A percentile compares a stretch with the other conserved stretches of the same genome.
phyloP scores from a whole-genome alignment of 2,329 filamentous ascomycete genomes.

The Fusarium equiseti region DNA sequence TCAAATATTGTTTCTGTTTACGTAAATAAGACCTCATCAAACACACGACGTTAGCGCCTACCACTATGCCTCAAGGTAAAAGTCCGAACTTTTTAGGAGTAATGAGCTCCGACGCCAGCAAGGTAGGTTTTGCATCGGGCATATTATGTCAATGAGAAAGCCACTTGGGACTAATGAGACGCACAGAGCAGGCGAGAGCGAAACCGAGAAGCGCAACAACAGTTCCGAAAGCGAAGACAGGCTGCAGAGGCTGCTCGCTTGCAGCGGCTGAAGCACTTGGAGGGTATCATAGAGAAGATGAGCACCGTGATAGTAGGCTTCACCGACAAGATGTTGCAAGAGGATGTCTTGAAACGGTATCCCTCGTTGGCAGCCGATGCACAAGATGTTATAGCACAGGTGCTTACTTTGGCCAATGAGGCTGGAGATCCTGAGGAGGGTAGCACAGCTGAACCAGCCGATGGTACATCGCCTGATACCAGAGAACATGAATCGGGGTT shows the following conservation, averaged over 20 bases:
- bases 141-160: not conserved
- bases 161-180: not conserved
- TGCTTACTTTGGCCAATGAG: constrained; percentile 11
- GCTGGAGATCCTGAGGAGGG: constrained; percentile 5
- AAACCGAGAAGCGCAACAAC: constrained; percentile 25
- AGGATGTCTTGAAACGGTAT: constrained; percentile 8
- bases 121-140: not conserved
- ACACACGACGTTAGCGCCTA: no score
- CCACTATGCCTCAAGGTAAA: not conserved
- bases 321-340: constrained; percentile 15
- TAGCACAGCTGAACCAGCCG: not conserved
- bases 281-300: constrained; percentile 19
- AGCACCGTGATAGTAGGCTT: constrained; percentile 14
- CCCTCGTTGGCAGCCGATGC: not conserved
- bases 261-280: constrained; percentile 9
- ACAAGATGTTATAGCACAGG: constrained; percentile 4
- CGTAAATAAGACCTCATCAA: not conserved
- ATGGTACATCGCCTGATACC: not conserved
- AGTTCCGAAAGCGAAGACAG: constrained; percentile 21
- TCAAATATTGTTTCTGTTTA: not conserved
- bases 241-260: constrained; percentile 4
- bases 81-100: not conserved
- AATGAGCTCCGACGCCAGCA: not conserved
- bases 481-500: not conserved
- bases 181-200: constrained; percentile 13